These are phyloP conservation scores for Thermomyces lanuginosus DNA, from an alignment of 2,329 filamentous ascomycete genomes.

Conservation along the genomic window DNA sequence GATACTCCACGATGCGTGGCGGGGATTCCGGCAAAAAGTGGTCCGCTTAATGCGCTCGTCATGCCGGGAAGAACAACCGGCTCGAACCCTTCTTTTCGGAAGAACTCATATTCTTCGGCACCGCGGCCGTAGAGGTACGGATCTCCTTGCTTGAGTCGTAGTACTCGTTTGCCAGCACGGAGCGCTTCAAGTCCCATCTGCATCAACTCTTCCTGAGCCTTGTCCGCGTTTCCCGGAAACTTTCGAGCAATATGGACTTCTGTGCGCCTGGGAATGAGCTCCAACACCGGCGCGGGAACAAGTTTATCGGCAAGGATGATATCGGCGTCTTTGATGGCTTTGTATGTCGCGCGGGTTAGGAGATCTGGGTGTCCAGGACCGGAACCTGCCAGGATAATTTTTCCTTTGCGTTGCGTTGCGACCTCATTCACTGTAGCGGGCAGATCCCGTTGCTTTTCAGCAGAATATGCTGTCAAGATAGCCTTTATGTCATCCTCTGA, in stretches of 20 bases:
- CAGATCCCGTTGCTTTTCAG: slow-evolving; percentile 12
- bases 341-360: slow-evolving; percentile 49
- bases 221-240: slow-evolving; percentile 92
- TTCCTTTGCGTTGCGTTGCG: slow-evolving; percentile 34
- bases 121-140: slow-evolving; percentile 92
- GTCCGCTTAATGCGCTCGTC: slow-evolving; percentile 72
- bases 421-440: slow-evolving; percentile 7
- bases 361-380: slow-evolving; percentile 88
- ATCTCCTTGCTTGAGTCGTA: slow-evolving; percentile 89
- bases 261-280: slow-evolving; percentile 77
- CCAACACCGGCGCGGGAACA: slow-evolving; percentile 61
- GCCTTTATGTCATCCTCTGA: slow-evolving; percentile 61
- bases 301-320: slow-evolving; percentile 39
- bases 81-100: slow-evolving; percentile 53
- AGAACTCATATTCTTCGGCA: slow-evolving; percentile 80
- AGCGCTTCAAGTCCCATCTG: slow-evolving; percentile 57
- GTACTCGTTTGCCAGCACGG: slow-evolving; percentile 56
- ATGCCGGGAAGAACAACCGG: slow-evolving; percentile 72
- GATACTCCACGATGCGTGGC: slow-evolving; percentile 76
- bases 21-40: slow-evolving; percentile 76
- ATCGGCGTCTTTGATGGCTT: slow-evolving; percentile 32
- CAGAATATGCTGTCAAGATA: slow-evolving; percentile 56
- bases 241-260: slow-evolving; percentile 86
- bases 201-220: slow-evolving; percentile 78
- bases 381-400: slow-evolving; percentile 75